Evolutionary conservation across 148 eudicot species (phyloP).

Genomic region (Oxyria digyna): DNA sequence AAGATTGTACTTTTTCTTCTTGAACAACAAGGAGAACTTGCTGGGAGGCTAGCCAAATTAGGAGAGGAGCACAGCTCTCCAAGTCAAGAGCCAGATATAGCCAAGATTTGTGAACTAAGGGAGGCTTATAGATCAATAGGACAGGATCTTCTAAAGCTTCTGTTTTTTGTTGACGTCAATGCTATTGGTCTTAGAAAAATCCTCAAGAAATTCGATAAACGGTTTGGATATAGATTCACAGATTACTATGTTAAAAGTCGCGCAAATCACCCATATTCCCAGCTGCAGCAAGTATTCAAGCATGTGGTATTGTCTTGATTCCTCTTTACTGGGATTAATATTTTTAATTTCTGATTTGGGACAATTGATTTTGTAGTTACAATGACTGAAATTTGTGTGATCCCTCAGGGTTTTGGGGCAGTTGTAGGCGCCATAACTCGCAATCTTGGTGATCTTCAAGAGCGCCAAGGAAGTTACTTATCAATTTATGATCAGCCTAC

Average conservation of each 20-base stretch:
- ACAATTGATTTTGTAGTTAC: too few species aligned
- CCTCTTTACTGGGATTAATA: background rate
- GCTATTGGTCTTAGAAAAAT: slow-evolving; percentile 47
- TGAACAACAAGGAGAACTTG: slow-evolving; percentile 77
- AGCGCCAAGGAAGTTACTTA: slow-evolving; percentile 28
- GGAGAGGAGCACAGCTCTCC: slow-evolving; percentile 35
- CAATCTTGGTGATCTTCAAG: slow-evolving; percentile 30
- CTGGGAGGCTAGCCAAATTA: slow-evolving; percentile 47
- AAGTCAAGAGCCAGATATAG: slow-evolving; percentile 13
- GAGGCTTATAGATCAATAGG: slow-evolving; percentile 39
- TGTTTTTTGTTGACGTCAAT: slow-evolving; percentile 37
- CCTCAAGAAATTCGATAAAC: slow-evolving; percentile 50
- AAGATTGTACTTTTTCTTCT: slow-evolving; percentile 58
- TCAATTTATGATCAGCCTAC: slow-evolving; percentile 34
- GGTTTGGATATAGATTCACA: slow-evolving; percentile 37
- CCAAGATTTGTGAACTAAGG: slow-evolving; percentile 17
- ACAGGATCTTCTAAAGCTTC: slow-evolving; percentile 30
- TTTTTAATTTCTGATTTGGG: background rate
- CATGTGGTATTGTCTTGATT: slow-evolving; percentile 31
- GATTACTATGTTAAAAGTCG: slow-evolving; percentile 50
- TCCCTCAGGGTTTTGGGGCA: slow-evolving; percentile 22
- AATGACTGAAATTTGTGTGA: background rate
- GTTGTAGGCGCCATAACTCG: slow-evolving; percentile 24
- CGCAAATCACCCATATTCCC: slow-evolving; percentile 52
- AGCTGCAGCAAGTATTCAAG: slow-evolving; percentile 44